Conservation (phyloP, 495 filamentous ascomycete species). For the Aspergillus incahuasiensis region DNA sequence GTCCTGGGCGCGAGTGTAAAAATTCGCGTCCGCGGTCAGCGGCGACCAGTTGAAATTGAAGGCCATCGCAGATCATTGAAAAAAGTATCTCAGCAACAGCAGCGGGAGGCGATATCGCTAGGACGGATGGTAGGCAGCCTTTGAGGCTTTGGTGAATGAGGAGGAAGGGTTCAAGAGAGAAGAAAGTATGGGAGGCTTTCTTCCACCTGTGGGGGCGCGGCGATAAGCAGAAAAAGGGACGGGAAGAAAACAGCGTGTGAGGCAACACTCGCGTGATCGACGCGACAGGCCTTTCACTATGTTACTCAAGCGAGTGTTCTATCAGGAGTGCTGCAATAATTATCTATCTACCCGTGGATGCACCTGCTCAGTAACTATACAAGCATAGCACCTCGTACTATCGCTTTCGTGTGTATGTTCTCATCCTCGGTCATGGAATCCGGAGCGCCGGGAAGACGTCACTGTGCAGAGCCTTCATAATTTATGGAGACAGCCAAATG, state of each 20-base stretch:
- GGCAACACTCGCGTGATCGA: slow-evolving; percentile 21
- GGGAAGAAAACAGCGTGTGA: slow-evolving; percentile 8
- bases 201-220: slow-evolving; percentile 3
- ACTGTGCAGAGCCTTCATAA: slow-evolving; percentile 10
- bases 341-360: not conserved
- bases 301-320: not conserved
- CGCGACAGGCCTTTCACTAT: slow-evolving; percentile 8
- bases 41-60: slow-evolving; percentile 99
- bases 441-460: slow-evolving; percentile 16
- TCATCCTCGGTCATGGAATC: not conserved
- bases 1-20: slow-evolving; percentile 87
- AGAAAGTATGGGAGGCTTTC: slow-evolving; percentile 2
- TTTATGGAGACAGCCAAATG: not conserved
- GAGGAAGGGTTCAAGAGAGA: not conserved
- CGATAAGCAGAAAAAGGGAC: slow-evolving; percentile 18
- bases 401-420: not conserved
- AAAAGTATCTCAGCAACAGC: slow-evolving; percentile 10
- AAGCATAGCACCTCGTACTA: not conserved
- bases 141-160: slow-evolving; percentile 12
- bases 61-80: slow-evolving; percentile 63
- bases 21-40: slow-evolving; percentile 84
- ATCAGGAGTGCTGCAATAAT: not conserved
- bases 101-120: not conserved
- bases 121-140: not conserved
- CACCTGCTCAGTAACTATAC: not conserved